These are phyloP conservation scores for Puccinia coronata DNA, from an alignment of 1,284 basidiomycete species.

Conservation along the genomic window DNA sequence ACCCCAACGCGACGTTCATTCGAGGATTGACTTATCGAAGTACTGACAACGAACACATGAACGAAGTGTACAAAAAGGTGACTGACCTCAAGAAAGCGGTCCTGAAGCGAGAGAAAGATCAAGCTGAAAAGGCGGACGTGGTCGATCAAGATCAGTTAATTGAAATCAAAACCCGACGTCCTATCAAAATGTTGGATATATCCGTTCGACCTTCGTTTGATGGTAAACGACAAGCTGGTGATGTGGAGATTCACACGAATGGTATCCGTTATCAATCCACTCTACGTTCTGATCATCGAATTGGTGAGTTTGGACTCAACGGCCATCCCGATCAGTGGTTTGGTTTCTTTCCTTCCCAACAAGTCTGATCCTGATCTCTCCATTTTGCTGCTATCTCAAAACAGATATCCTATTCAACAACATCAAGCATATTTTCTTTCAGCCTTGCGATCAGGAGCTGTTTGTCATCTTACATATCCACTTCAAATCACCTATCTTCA, in stretches of 20 bases:
- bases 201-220: constrained; percentile 91
- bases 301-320: constrained; percentile 57
- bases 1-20: constrained; percentile 94
- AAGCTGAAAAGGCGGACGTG: constrained; percentile 97
- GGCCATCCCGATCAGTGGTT: neutral
- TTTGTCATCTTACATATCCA: constrained; percentile 93
- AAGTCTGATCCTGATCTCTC: neutral
- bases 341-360: neutral
- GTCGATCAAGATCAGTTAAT: constrained; percentile 88
- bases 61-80: constrained; percentile 85
- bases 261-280: constrained; percentile 91
- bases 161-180: constrained; percentile 69
- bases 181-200: constrained; percentile 72
- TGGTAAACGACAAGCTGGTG: constrained; percentile 80
- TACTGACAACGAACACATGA: constrained; percentile 82
- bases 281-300: constrained; percentile 73
- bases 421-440: constrained; percentile 98
- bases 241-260: constrained; percentile 96
- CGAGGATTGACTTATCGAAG: constrained; percentile 93
- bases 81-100: constrained; percentile 94
- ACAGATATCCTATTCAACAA: constrained; percentile 89
- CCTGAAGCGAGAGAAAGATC: constrained; percentile 94
- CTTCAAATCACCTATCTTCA: constrained; percentile 93
- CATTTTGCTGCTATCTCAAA: neutral
- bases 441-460: constrained; percentile 95